Evolutionary conservation across 345 rosid genomes (phyloP).

Genomic region (Lepidium africanum): DNA sequence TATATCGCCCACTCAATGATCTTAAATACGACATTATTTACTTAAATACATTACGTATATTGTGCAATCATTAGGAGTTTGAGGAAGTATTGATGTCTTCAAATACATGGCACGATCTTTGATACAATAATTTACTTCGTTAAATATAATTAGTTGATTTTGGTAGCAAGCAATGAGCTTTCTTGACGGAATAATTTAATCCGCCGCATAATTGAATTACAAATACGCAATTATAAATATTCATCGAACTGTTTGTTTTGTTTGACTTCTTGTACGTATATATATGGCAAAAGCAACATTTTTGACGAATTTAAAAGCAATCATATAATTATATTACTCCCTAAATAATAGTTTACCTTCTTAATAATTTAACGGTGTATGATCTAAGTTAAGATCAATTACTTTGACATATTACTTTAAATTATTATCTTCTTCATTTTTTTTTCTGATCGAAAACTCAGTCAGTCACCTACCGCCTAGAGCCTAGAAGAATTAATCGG

Average conservation of each 20-base stretch:
- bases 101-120: constrained; percentile 29
- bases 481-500: too few species aligned
- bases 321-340: background rate
- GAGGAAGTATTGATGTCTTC: constrained; percentile 20
- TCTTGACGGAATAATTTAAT: constrained; percentile 5
- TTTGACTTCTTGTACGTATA: background rate
- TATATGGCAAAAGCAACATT: background rate
- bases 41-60: background rate
- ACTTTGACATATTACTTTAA: too few species aligned
- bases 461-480: too few species aligned
- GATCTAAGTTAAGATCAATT: too few species aligned
- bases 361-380: too few species aligned
- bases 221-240: background rate
- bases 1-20: background rate
- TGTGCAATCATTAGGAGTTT: constrained; percentile 20
- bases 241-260: background rate
- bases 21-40: background rate
- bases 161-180: constrained; percentile 4
- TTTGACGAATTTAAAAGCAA: background rate
- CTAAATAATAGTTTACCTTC: background rate
- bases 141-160: constrained; percentile 15
- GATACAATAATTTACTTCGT: constrained; percentile 1
- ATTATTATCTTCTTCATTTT: too few species aligned
- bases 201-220: constrained; percentile 2
- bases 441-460: too few species aligned